These are phyloP conservation scores for Tetrahymena borealis DNA, from an alignment of 73 alveolate genomes.

Conservation along the genomic window DNA sequence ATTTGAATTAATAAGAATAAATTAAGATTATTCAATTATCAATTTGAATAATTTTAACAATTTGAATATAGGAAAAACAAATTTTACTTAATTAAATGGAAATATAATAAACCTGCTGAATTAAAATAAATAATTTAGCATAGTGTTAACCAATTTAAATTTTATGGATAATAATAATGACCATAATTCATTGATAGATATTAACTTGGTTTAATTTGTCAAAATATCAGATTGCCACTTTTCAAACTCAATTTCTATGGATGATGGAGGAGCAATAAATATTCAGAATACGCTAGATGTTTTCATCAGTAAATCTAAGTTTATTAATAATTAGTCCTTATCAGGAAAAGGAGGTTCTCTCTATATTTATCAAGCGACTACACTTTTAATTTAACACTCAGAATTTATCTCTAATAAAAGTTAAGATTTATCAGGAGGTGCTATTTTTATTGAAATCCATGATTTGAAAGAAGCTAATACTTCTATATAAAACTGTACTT, in stretches of 20 bases:
- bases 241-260: too few relatives aligned
- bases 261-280: too few relatives aligned
- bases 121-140: neutral
- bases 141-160: neutral
- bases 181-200: neutral
- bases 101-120: neutral
- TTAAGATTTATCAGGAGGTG: neutral
- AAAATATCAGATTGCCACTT: too few relatives aligned
- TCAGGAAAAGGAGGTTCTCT: neutral
- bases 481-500: neutral
- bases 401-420: neutral
- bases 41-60: neutral
- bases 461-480: neutral
- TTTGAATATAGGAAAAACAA: neutral
- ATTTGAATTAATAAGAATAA: neutral
- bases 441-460: neutral
- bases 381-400: neutral
- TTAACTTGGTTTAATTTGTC: too few relatives aligned
- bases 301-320: too few relatives aligned
- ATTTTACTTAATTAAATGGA: neutral
- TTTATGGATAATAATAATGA: neutral
- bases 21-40: neutral
- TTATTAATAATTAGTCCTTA: neutral
- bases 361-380: neutral
- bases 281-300: too few relatives aligned